These are phyloP conservation scores for Lachancea thermotolerans DNA, from an alignment of 805 yeast species.

Conservation along the genomic window DNA sequence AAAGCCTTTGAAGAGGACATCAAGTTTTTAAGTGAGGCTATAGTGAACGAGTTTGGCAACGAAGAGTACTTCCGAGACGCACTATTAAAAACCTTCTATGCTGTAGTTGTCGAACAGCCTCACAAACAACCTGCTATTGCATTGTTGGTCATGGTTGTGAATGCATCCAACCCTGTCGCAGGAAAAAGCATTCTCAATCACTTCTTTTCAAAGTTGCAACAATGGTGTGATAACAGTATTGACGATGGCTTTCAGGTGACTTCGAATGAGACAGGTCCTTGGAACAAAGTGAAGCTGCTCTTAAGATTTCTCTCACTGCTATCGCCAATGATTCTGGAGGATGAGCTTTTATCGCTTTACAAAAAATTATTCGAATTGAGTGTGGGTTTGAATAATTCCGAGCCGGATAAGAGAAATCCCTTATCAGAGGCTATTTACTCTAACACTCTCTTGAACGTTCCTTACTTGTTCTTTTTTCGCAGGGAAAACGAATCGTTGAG, in stretches of 20 bases:
- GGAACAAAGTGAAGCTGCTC: conserved; percentile 64
- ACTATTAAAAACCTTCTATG: conserved; percentile 55
- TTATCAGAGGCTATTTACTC: conserved; percentile 64
- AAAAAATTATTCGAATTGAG: conserved; percentile 49
- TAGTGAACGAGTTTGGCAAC: conserved; percentile 56
- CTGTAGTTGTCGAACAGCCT: conserved; percentile 81
- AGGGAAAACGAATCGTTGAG: conserved; percentile 26
- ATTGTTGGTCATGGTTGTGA: conserved; percentile 58
- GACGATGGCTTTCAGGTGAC: conserved; percentile 22
- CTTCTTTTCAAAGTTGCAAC: conserved; percentile 58
- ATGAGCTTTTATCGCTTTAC: conserved; percentile 43
- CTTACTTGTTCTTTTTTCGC: conserved; percentile 50
- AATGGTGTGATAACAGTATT: conserved; percentile 37
- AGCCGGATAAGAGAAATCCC: conserved; percentile 40
- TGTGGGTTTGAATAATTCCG: conserved; percentile 44
- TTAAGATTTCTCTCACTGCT: conserved; percentile 65
- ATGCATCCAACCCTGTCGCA: conserved; percentile 54
- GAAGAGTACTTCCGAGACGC: conserved; percentile 54
- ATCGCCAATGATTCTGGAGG: conserved; percentile 52
- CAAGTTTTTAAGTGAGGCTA: conserved; percentile 60
- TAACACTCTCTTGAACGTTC: conserved; percentile 54
- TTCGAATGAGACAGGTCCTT: conserved; percentile 45
- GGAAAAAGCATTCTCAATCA: conserved; percentile 65
- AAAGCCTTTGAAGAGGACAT: conserved; percentile 52
- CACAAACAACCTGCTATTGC: conserved; percentile 75